Conservation (phyloP, 345 rosid species). For the Eucalyptus camaldulensis region DNA sequence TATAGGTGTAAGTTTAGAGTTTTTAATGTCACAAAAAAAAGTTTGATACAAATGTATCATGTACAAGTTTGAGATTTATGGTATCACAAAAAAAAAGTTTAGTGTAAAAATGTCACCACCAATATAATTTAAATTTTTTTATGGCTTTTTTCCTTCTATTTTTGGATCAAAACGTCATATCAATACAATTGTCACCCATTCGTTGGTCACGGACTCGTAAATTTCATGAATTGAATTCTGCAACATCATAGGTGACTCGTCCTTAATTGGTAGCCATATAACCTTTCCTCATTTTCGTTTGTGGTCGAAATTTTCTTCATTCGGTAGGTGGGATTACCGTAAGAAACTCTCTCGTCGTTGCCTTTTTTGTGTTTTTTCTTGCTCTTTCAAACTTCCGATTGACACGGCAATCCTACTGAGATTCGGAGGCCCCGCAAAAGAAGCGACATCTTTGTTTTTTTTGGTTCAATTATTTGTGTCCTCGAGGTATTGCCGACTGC, state of each 20-base stretch:
- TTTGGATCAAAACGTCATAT: neutral
- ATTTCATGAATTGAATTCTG: neutral
- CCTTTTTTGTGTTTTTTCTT: neutral
- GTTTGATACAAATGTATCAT: no score
- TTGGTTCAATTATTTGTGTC: neutral
- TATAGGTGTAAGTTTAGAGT: neutral
- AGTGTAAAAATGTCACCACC: no score
- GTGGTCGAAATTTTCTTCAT: neutral
- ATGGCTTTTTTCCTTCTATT: no score
- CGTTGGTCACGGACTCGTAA: neutral
- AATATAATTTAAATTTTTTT: no score
- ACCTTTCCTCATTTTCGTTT: neutral
- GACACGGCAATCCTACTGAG: neutral
- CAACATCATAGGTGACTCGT: neutral
- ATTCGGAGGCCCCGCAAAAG: neutral
- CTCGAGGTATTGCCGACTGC: neutral
- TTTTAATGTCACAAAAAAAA: neutral
- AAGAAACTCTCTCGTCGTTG: neutral
- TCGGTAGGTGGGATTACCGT: neutral
- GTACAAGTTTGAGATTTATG: no score
- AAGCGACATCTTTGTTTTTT: neutral
- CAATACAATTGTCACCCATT: neutral
- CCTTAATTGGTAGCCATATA: neutral
- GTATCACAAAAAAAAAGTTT: no score
- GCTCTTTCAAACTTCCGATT: neutral